Evolutionary conservation across 805 yeast genomes (phyloP), one percentile per base, ranked within the genome.

Genomic region (Yarrowia sp.): DNA sequence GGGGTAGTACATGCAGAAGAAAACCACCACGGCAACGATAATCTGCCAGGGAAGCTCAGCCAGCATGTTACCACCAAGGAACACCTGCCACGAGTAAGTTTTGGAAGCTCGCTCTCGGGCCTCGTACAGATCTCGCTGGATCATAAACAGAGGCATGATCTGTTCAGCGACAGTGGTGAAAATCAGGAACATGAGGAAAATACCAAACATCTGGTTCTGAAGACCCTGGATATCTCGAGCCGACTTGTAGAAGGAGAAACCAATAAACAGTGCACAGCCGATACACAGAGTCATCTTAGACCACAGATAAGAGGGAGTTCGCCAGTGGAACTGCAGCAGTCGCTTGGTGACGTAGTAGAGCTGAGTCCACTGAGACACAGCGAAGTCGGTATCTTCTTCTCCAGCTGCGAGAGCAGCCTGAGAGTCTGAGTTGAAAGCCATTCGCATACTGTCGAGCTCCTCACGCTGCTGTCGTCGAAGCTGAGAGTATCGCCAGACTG

Each of bases 121-220:
- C 74, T 87, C 92, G 69, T 85, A 87, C 38, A 87, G 74, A 67
- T 83, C 83, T 76, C 92, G 80, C 70, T 85, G 87, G 51, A 75
- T 73, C 48, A 82, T 82, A 69, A 80, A 88, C 70, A 82, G 78
- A 24, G 89, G 90, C 67, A 85, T 80, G 77, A 83, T 79, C 74
- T 88, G 92, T 70, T 86, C 83, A 51, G 83, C 75, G 77, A 86
- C 76, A 30, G 86, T 82, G 67, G 80, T 76, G 70, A 85, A 80
- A 58, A 82, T 77, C 69, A 83, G 80, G 43, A 83, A 72, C 70
- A 85, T 82, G 90, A 88, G 86, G 78, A 89, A 89, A 48, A 87
- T 72, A 2, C 92, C 80, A 70, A 88, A 83, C 91, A 89, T 85
- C 78, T 88, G 95, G 75, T 90, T 89, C 75, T 91, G 96, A 70